Base-by-base conservation (phyloP, 164 flowering plant species). In the Piper longum region DNA sequence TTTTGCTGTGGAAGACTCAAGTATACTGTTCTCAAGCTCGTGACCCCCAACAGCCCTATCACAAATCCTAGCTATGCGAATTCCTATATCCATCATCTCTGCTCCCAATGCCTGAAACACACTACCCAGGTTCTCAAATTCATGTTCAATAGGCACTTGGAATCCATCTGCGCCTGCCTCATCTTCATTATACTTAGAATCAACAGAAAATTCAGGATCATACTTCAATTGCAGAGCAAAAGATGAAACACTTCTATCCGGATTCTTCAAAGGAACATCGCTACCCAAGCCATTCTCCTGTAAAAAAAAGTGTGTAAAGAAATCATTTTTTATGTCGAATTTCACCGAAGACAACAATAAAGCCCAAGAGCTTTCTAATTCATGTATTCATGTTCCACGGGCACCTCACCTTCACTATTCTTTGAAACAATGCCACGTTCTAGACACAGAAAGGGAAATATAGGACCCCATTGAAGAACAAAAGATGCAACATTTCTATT, bases 271-370 rank as follows among this genome's bases (percentile, higher is more conserved):
- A 42, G 95, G 79, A 67, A 90, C 92, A 76, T 93, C 97, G 70
- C 87, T 90, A 54, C 97, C 96, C 79, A 90, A 75, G 58, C 77
- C 67, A 43, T 88, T 88, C 51, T 88, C 90, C 99, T 91, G 73
- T n/a, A n/a, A n/a, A n/a, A n/a, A n/a, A 45, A 6, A 45, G 52
- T 45, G 52, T 45, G 9, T 7, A 45, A 45, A 7, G n/a, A n/a
- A n/a, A n/a, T n/a, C 36, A 26, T 26, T 26, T 26, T 2, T 26
- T 26, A 26, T 26, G 36, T 26, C 36, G 36, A 26, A 26, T 26
- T 26, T 0, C 36, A 26, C 36, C 1, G 36, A 26, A 26, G 36
- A 26, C 36, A 26, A 26, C 36, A 26, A 26, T 26, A 26, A 26
- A 26, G 36, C 2, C 36, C 1, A 0, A 26, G 36, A 26, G 36